Evolutionary conservation across 768 basidiomycete genomes (phyloP).

Genomic region (Amanita jacksonii): DNA sequence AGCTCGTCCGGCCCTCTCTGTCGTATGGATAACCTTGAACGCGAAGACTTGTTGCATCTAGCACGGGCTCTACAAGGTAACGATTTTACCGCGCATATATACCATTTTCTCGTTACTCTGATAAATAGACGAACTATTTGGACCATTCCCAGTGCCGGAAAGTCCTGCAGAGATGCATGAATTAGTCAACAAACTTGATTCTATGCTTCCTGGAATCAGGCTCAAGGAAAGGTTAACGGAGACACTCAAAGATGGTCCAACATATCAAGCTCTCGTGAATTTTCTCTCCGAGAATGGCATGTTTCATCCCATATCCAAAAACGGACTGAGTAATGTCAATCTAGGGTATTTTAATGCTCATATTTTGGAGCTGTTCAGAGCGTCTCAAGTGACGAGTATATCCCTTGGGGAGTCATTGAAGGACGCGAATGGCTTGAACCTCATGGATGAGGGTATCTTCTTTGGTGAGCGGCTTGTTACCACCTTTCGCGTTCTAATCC

Average conservation of each 20-base stretch:
- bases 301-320: neutral
- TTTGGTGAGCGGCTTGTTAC: constrained; percentile 24
- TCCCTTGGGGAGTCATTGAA: constrained; percentile 35
- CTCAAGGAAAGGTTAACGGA: constrained; percentile 31
- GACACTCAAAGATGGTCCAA: constrained; percentile 15
- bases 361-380: constrained; percentile 35
- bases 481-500: constrained; percentile 2
- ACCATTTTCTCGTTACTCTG: neutral
- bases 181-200: constrained; percentile 30
- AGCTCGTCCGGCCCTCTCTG: neutral
- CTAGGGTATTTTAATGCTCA: constrained; percentile 39
- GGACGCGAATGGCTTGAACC: constrained; percentile 41
- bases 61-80: constrained; percentile 4
- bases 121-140: constrained; percentile 31
- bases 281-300: constrained; percentile 29
- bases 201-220: constrained; percentile 37
- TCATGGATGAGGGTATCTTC: constrained; percentile 33
- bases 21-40: neutral
- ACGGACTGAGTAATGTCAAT: neutral
- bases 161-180: constrained; percentile 26
- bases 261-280: constrained; percentile 34
- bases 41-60: neutral
- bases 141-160: constrained; percentile 31
- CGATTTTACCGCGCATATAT: neutral
- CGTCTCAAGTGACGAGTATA: constrained; percentile 34